These are phyloP conservation scores for Camelina sativa DNA, from an alignment of 345 rosid species.

Conservation along the genomic window DNA sequence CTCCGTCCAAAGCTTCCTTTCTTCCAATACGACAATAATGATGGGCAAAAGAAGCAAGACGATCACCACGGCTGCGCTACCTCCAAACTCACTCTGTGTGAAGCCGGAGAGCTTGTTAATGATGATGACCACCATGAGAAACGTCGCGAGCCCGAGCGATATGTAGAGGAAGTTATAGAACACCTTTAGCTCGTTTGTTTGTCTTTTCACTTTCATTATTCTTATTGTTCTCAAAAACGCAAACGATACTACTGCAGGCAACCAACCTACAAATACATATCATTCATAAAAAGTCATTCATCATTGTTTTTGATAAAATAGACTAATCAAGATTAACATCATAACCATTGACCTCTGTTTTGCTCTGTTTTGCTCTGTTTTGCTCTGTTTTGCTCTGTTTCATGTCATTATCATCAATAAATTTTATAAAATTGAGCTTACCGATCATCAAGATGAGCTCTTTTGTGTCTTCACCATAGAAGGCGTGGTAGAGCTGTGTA, in stretches of 20 bases:
- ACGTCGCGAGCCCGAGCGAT: constrained; percentile 55
- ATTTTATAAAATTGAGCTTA: constrained; percentile 11
- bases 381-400: constrained; percentile 34
- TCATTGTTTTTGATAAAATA: neutral
- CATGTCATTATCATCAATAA: neutral
- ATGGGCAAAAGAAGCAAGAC: constrained; percentile 50
- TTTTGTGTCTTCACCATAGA: constrained; percentile 52
- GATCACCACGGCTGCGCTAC: constrained; percentile 50
- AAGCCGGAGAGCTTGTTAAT: constrained; percentile 50
- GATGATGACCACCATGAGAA: constrained; percentile 54
- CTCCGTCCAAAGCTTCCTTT: constrained; percentile 44
- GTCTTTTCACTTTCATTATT: constrained; percentile 47
- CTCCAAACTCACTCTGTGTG: constrained; percentile 41
- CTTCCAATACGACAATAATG: constrained; percentile 50
- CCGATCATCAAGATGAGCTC: constrained; percentile 54
- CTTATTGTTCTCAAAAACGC: constrained; percentile 50
- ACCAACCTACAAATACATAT: constrained; percentile 46
- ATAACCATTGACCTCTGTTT: constrained; percentile 14
- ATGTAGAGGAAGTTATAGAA: constrained; percentile 53
- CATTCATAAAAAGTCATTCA: neutral
- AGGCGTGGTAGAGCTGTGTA: constrained; percentile 54
- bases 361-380: constrained; percentile 16
- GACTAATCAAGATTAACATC: constrained; percentile 11
- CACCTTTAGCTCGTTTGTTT: constrained; percentile 49
- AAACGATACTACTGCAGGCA: constrained; percentile 53